Percentiles rank a stretch among this genome's conserved stretches.
Evolutionary conservation across 2,329 filamentous ascomycete species (phyloP).

Genomic region (Scytalidium lignicola): DNA sequence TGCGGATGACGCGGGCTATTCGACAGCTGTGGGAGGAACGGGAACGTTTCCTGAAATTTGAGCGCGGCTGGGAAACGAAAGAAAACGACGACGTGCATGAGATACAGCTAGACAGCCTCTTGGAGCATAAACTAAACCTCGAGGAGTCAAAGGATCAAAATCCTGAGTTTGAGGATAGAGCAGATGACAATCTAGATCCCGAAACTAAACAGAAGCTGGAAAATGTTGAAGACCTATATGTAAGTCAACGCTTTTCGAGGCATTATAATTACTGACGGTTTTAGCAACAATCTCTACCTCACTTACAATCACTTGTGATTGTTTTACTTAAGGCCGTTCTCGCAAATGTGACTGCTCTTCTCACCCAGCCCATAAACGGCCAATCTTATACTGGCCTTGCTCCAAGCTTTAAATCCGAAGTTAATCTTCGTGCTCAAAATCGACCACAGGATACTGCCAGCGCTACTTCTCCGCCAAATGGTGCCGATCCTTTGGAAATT

Average conservation of each 20-base stretch:
- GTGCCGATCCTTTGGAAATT: constrained; percentile 34
- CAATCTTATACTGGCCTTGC: constrained; percentile 16
- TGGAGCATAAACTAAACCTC: constrained; percentile 36
- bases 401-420: constrained; percentile 21
- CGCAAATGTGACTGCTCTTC: constrained; percentile 80
- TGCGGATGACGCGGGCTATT: constrained; percentile 86
- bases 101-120: constrained; percentile 36
- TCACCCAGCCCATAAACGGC: constrained; percentile 48
- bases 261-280: constrained; percentile 23
- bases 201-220: constrained; percentile 60
- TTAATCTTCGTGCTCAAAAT: constrained; percentile 20
- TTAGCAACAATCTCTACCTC: constrained; percentile 70
- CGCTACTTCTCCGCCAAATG: constrained; percentile 17
- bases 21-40: constrained; percentile 93
- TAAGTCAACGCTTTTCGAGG: constrained; percentile 41
- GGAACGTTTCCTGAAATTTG: constrained; percentile 85
- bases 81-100: constrained; percentile 37
- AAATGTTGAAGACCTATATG: constrained; percentile 79
- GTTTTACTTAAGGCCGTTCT: constrained; percentile 86
- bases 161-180: constrained; percentile 44
- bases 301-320: constrained; percentile 88
- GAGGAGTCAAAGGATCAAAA: constrained; percentile 34
- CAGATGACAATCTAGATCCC: constrained; percentile 43
- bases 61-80: constrained; percentile 72
- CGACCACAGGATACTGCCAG: constrained; percentile 23